These are phyloP conservation scores for Xanthoconium purpureum DNA, from an alignment of 768 basidiomycete species.

Conservation along the genomic window DNA sequence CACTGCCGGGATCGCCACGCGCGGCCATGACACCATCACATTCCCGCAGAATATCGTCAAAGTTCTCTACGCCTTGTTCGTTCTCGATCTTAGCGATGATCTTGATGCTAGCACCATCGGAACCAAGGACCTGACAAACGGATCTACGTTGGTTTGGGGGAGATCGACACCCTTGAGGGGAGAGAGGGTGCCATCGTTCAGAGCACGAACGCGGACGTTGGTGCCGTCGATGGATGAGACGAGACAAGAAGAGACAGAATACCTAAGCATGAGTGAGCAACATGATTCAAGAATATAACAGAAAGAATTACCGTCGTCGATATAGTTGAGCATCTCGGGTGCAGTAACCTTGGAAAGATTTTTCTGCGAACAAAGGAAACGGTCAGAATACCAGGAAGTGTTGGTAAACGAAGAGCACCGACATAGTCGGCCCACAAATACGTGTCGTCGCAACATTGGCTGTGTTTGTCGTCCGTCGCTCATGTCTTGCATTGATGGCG, in stretches of 20 bases:
- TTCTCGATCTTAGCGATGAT: constrained; percentile 99
- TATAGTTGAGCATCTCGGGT: constrained; percentile 93
- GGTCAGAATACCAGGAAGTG: constrained; percentile 2
- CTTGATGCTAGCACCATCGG: constrained; percentile 94
- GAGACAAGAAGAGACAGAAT: constrained; percentile 90
- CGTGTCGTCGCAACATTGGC: constrained; percentile 76
- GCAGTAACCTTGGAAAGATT: constrained; percentile 95
- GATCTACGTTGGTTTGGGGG: constrained; percentile 95
- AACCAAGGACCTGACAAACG: constrained; percentile 90
- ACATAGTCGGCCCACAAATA: constrained; percentile 94
- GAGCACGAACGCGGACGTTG: constrained; percentile 76
- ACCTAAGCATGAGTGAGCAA: constrained; percentile 34
- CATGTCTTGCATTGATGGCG: constrained; percentile 87
- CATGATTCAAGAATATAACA: background rate
- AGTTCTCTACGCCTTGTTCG: constrained; percentile 97
- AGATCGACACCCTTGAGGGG: constrained; percentile 99
- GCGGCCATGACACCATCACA: constrained; percentile 99
- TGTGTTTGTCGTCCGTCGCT: constrained; percentile 84
- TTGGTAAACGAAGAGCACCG: constrained; percentile 34
- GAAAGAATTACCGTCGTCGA: constrained; percentile 77
- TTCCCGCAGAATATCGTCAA: constrained; percentile 95
- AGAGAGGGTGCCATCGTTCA: constrained; percentile 90
- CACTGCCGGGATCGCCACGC: constrained; percentile 97
- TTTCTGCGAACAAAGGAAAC: constrained; percentile 42
- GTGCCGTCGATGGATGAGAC: constrained; percentile 84